Evolutionary conservation across 176 grass and related monocot species (phyloP).

Genomic region (Bolboschoenus planiculmis): DNA sequence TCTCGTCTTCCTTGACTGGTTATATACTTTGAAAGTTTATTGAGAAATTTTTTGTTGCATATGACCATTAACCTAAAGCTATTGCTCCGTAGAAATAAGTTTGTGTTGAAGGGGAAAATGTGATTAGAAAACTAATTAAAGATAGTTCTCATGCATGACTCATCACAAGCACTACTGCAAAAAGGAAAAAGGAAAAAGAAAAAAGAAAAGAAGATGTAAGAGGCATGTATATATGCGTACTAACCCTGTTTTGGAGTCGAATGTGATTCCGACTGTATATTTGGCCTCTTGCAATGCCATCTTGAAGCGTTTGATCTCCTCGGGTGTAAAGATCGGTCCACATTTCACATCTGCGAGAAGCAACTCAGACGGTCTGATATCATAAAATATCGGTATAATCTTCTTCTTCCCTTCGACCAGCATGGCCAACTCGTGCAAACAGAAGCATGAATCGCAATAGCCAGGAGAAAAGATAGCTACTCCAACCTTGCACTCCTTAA

Average conservation of each 20-base stretch:
- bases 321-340: neutral
- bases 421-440: slow-evolving; percentile 61
- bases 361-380: slow-evolving; percentile 74
- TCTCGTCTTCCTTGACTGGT: no score
- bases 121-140: no score
- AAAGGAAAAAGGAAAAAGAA: no score
- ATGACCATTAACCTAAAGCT: no score
- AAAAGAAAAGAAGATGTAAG: neutral
- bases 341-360: slow-evolving; percentile 9
- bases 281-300: slow-evolving; percentile 47
- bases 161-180: no score
- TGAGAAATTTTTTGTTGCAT: no score
- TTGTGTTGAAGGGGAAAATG: no score
- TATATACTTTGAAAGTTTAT: no score
- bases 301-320: slow-evolving; percentile 42
- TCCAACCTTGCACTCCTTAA: slow-evolving; percentile 41
- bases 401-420: slow-evolving; percentile 54
- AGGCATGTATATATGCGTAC: neutral
- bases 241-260: slow-evolving; percentile 60
- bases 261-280: slow-evolving; percentile 60
- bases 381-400: slow-evolving; percentile 74
- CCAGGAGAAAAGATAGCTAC: slow-evolving; percentile 53
- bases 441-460: slow-evolving; percentile 66
- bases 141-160: no score
- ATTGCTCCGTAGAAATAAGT: no score